Evolutionary conservation across 1,284 basidiomycete species (phyloP).

Genomic region (Pseudozyma sp.): DNA sequence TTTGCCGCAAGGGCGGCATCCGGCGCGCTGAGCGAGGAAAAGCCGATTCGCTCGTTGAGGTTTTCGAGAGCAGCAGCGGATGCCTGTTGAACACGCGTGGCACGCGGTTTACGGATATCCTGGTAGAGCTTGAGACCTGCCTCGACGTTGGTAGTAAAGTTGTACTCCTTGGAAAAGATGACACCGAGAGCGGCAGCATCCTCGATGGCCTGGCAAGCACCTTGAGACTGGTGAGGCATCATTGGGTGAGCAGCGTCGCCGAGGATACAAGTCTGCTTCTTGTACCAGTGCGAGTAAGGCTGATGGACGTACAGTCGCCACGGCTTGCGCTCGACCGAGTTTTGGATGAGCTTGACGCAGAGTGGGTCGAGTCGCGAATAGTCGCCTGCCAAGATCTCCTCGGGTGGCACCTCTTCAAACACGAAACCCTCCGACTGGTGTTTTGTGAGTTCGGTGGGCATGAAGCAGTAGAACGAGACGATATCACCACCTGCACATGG

Average conservation of each 20-base stretch:
- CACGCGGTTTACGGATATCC: conserved; percentile 69
- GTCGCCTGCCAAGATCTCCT: conserved; percentile 67
- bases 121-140: conserved; percentile 68
- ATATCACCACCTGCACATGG: conserved; percentile 67
- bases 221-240: conserved; percentile 53
- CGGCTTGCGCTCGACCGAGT: conserved; percentile 62
- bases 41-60: conserved; percentile 70
- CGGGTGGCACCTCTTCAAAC: conserved; percentile 66
- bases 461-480: conserved; percentile 69
- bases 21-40: conserved; percentile 66
- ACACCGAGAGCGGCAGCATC: conserved; percentile 48
- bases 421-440: conserved; percentile 70
- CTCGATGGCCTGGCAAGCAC: conserved; percentile 49
- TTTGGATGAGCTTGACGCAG: conserved; percentile 65
- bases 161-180: conserved; percentile 41
- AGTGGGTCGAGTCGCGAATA: conserved; percentile 68
- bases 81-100: conserved; percentile 69
- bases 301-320: conserved; percentile 70
- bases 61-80: conserved; percentile 68
- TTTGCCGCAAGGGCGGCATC: conserved; percentile 68
- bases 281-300: conserved; percentile 67
- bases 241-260: conserved; percentile 64
- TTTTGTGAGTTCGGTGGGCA: conserved; percentile 67
- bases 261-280: conserved; percentile 62
- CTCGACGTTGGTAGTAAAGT: conserved; percentile 63